Base-by-base conservation (phyloP, 2,329 filamentous ascomycete genomes). In the Pezicula rhizophila region DNA sequence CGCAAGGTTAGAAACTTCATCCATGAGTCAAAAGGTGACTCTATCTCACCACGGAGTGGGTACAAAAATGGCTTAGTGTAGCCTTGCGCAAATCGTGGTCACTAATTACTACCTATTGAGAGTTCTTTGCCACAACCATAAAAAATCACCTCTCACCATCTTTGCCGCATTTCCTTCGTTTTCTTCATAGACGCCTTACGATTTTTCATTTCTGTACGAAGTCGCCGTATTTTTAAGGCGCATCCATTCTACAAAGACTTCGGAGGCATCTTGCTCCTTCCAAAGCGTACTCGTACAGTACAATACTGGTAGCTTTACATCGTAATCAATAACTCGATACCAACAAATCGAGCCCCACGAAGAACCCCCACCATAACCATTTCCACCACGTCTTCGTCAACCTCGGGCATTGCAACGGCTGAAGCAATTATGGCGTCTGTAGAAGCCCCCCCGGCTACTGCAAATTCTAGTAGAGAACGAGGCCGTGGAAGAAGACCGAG, bases 161-260 rank as follows among this genome's bases (percentile, higher is more conserved):
- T 8, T n/a, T 15, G 4, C 40, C 40, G 18, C 25, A 10, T 42
- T 25, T n/a, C 6, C 10, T 25, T 7, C 14, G 6, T 50, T 42
- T 26, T 37, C 28, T n/a, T 33, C 41, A 23, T 39, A 44, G 6
- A 34, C 47, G 38, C 51, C 28, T 17, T 34, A 40, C 20, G 33
- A 25, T 46, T 40, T 26, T 59, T 47, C 49, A 46, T 58, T 57
- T 42, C 38, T 48, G 15, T 62, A 39, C 46, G 58, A 62, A 63
- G 60, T 49, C 60, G 59, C 60, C 60, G 49, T 62, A 63, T 63
- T 60, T 54, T 18, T 34, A 56, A 58, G 57, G 57, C 58, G 60
- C 60, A 62, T 28, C 18, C 5, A 25, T 26, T 26, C 18, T 14
- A 26, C n/a, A 6, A 26, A 20, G 4, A 20, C 10, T 10, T 25